Evolutionary conservation across 2,329 filamentous ascomycete species (phyloP).

Genomic region (Alternaria hordeiaustralica): DNA sequence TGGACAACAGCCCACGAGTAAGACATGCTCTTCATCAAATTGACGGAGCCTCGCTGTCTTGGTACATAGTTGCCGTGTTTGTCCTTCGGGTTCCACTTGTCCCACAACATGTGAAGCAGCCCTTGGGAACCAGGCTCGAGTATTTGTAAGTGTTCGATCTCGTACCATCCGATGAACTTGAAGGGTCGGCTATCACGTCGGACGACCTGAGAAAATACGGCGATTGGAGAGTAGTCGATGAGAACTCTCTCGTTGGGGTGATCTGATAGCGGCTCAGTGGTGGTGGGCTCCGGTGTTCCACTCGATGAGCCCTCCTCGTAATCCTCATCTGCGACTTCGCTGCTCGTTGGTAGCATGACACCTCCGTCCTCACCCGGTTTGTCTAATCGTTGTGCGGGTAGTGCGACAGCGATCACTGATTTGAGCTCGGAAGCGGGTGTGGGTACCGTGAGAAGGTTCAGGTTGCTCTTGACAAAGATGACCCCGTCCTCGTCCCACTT

Average conservation of each 20-base stretch:
- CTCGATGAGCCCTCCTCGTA: background rate
- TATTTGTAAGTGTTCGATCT: background rate
- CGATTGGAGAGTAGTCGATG: background rate
- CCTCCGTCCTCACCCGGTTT: background rate
- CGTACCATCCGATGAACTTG: background rate
- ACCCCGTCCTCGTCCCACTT: background rate
- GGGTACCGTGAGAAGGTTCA: background rate
- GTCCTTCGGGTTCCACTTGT: background rate
- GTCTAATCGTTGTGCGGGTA: background rate
- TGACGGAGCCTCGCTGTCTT: background rate
- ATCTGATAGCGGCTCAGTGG: background rate
- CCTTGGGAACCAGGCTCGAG: background rate
- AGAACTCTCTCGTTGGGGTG: background rate
- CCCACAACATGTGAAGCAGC: background rate
- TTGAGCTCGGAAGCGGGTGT: background rate
- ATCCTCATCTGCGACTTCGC: background rate
- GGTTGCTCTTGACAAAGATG: background rate
- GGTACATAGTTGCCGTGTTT: background rate
- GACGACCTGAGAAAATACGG: background rate
- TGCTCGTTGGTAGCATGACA: background rate
- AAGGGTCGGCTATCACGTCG: background rate
- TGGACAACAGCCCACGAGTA: background rate
- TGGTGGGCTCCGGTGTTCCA: background rate
- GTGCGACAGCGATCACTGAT: background rate
- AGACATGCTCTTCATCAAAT: background rate